A percentile compares a stretch with the other conserved stretches of the same genome.
phyloP scores from a whole-genome alignment of 345 rosid species.

The Populus simonii region DNA sequence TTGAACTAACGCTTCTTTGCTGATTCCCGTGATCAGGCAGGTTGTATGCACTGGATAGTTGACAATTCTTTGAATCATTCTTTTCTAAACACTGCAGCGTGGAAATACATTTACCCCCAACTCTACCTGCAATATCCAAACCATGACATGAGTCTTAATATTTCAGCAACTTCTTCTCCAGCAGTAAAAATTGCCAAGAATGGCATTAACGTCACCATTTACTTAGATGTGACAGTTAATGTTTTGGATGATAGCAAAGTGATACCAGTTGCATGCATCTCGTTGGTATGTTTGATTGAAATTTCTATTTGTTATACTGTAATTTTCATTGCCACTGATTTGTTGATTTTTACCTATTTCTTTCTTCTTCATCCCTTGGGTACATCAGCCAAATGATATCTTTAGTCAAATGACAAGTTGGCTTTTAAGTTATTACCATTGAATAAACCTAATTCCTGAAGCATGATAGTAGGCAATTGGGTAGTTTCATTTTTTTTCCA shows the following conservation, averaged over 20 bases:
- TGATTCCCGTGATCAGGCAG: constrained; percentile 44
- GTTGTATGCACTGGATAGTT: constrained; percentile 52
- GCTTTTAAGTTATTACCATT: not conserved
- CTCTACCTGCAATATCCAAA: constrained; percentile 58
- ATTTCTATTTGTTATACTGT: not conserved
- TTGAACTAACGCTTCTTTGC: constrained; percentile 11
- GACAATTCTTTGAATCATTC: constrained; percentile 47
- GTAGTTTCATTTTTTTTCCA: not conserved
- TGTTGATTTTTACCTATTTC: no score
- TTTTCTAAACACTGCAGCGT: constrained; percentile 59
- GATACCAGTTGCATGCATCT: constrained; percentile 55
- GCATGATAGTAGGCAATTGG: not conserved
- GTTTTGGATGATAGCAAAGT: constrained; percentile 47
- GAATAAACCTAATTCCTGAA: not conserved
- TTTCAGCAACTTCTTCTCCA: constrained; percentile 57
- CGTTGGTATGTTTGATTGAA: constrained; percentile 43
- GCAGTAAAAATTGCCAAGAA: constrained; percentile 30
- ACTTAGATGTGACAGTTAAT: constrained; percentile 43
- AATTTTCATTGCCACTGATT: not conserved
- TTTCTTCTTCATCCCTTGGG: not conserved
- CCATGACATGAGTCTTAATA: constrained; percentile 47
- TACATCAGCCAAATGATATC: not conserved
- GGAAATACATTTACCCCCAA: constrained; percentile 59
- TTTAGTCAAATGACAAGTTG: no score
- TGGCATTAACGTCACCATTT: constrained; percentile 40